phyloP scores from a whole-genome alignment of 495 filamentous ascomycete genomes.

The Viridothelium virens region DNA sequence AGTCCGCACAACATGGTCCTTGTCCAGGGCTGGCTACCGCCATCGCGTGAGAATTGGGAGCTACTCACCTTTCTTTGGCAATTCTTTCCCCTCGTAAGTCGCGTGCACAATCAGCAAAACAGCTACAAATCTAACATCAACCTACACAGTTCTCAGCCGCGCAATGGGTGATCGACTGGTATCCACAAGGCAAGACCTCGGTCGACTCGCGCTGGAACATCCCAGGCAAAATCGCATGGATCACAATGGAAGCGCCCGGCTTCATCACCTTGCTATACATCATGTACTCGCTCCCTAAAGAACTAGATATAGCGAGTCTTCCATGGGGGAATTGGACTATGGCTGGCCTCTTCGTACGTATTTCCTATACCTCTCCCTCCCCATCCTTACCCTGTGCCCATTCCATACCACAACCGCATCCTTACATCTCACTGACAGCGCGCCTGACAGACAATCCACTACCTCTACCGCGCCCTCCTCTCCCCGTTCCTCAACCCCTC shows the following conservation, averaged over 20 bases:
- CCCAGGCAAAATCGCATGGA: constrained; percentile 82
- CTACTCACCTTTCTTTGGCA: constrained; percentile 37
- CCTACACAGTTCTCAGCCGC: constrained; percentile 32
- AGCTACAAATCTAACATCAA: constrained; percentile 3
- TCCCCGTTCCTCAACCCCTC: constrained; percentile 73
- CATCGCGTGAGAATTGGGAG: constrained; percentile 46
- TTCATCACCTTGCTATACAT: constrained; percentile 70
- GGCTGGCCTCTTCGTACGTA: constrained; percentile 50
- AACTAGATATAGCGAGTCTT: constrained; percentile 34
- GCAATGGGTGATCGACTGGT: constrained; percentile 40
- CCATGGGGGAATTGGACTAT: constrained; percentile 64
- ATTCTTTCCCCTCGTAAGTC: constrained; percentile 42
- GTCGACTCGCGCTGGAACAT: constrained; percentile 64
- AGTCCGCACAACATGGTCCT: constrained; percentile 29
- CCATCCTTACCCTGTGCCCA: constrained; percentile 33
- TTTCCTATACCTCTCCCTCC: constrained; percentile 30
- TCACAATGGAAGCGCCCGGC: constrained; percentile 74
- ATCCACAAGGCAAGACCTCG: constrained; percentile 73
- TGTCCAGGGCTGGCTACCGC: constrained; percentile 39
- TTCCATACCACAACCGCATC: constrained; percentile 19
- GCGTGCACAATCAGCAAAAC: background rate
- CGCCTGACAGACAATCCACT: constrained; percentile 54
- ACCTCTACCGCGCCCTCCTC: constrained; percentile 78
- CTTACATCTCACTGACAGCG: background rate
- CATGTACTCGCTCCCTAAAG: constrained; percentile 55